These are phyloP conservation scores for Picochlorum sp. DNA, from an alignment of 139 green algal species.

Conservation along the genomic window DNA sequence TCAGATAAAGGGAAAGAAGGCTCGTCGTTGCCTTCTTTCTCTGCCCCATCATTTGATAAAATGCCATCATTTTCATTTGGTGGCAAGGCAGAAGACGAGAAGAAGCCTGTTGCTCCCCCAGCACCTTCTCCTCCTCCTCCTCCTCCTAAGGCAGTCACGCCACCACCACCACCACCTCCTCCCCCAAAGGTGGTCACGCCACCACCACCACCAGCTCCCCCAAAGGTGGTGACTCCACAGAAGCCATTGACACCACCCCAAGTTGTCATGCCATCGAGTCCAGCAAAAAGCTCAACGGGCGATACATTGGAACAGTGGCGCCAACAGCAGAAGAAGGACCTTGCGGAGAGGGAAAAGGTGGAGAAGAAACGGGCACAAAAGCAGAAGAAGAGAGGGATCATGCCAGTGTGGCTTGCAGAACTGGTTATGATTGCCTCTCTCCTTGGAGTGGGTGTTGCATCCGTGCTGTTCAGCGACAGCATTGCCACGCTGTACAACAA, in stretches of 20 bases:
- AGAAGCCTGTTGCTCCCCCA: too few species aligned
- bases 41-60: too few species aligned
- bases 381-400: background rate
- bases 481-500: background rate
- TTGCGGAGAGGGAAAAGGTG: background rate
- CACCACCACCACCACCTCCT: too few species aligned
- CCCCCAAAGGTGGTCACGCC: too few species aligned
- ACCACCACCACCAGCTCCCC: too few species aligned
- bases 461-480: background rate
- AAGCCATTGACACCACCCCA: background rate
- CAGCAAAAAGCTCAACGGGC: background rate
- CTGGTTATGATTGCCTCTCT: background rate
- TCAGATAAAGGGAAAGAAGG: background rate
- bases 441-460: conserved; percentile 6
- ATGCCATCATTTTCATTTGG: too few species aligned
- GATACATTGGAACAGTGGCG: background rate
- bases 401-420: conserved; percentile 7
- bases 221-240: too few species aligned
- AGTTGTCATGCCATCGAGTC: background rate
- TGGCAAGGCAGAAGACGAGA: too few species aligned
- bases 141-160: too few species aligned
- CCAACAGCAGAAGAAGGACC: conserved; percentile 1
- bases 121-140: too few species aligned
- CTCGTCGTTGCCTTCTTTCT: too few species aligned
- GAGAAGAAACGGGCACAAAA: background rate